Evolutionary conservation across 345 rosid species (phyloP).

Genomic region (Rhizophora apiculata): DNA sequence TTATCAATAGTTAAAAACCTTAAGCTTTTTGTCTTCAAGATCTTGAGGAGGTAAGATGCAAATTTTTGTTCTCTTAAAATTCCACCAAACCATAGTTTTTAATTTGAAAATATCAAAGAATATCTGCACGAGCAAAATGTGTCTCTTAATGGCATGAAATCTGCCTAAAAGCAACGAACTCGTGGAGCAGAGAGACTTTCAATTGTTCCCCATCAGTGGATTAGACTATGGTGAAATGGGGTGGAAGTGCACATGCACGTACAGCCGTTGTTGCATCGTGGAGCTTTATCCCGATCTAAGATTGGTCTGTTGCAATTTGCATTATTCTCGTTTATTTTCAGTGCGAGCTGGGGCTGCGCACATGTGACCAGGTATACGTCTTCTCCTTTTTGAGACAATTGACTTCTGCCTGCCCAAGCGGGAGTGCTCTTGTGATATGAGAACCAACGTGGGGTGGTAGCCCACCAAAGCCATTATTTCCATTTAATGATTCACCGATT

Average conservation of each 20-base stretch:
- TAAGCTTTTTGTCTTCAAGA: too few relatives aligned
- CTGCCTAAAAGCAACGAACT: too few relatives aligned
- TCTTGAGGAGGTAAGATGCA: too few relatives aligned
- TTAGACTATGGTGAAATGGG: background rate
- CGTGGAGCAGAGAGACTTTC: background rate
- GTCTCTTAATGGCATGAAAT: too few relatives aligned
- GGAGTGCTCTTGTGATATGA: slow-evolving; percentile 4
- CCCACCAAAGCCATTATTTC: slow-evolving; percentile 23
- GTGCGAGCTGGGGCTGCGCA: slow-evolving; percentile 23
- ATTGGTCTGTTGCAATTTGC: too few relatives aligned
- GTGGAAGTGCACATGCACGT: too few relatives aligned
- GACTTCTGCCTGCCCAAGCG: slow-evolving; percentile 3
- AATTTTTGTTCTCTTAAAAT: too few relatives aligned
- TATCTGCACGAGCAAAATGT: too few relatives aligned
- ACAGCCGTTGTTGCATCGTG: background rate
- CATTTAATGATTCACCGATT: slow-evolving; percentile 25
- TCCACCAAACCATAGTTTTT: too few relatives aligned
- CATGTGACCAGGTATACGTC: slow-evolving; percentile 16
- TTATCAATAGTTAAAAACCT: too few relatives aligned
- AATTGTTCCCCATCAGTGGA: background rate
- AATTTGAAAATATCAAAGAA: too few relatives aligned
- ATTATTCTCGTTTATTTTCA: background rate
- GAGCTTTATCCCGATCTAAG: background rate
- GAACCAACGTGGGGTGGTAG: slow-evolving; percentile 21
- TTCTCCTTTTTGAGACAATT: slow-evolving; percentile 10